These are phyloP conservation scores for Kodamaea jinghongensis DNA, from an alignment of 805 yeast genomes.

Conservation along the genomic window DNA sequence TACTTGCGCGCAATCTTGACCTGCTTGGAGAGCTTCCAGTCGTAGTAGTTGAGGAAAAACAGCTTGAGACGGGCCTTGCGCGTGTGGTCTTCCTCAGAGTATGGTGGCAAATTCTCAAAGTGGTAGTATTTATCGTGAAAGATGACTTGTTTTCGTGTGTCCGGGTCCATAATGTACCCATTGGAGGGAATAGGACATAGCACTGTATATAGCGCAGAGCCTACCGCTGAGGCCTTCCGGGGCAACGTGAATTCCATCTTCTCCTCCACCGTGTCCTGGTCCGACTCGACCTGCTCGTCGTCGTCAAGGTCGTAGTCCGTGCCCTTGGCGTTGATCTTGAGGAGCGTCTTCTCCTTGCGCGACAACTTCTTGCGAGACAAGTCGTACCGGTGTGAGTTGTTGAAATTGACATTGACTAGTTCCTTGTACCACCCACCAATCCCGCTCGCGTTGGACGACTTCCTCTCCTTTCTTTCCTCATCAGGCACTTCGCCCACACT, in stretches of 20 bases:
- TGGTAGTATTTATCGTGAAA: constrained; percentile 43
- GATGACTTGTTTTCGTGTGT: constrained; percentile 32
- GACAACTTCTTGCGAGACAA: constrained; percentile 8
- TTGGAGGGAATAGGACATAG: constrained; percentile 40
- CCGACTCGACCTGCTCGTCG: constrained; percentile 6
- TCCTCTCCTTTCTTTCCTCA: background rate
- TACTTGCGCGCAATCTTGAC: constrained; percentile 41
- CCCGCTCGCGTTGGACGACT: background rate
- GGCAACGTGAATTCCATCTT: constrained; percentile 35
- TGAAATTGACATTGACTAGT: constrained; percentile 3
- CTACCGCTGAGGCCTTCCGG: constrained; percentile 43
- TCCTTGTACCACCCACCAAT: background rate
- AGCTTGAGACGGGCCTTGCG: constrained; percentile 7
- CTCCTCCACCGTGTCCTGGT: background rate
- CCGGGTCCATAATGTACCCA: constrained; percentile 33
- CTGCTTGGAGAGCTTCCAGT: constrained; percentile 39
- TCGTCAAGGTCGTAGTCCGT: constrained; percentile 13
- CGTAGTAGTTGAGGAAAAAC: constrained; percentile 25
- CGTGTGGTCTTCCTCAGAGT: constrained; percentile 17
- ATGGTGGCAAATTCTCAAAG: constrained; percentile 28
- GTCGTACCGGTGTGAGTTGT: constrained; percentile 2
- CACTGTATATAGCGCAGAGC: constrained; percentile 39
- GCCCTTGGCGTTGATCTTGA: constrained; percentile 20
- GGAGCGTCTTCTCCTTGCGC: constrained; percentile 18
- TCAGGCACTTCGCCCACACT: constrained; percentile 9